These are phyloP conservation scores for Eragrostis tef DNA, from an alignment of 202 grass and related monocot genomes.

Conservation along the genomic window DNA sequence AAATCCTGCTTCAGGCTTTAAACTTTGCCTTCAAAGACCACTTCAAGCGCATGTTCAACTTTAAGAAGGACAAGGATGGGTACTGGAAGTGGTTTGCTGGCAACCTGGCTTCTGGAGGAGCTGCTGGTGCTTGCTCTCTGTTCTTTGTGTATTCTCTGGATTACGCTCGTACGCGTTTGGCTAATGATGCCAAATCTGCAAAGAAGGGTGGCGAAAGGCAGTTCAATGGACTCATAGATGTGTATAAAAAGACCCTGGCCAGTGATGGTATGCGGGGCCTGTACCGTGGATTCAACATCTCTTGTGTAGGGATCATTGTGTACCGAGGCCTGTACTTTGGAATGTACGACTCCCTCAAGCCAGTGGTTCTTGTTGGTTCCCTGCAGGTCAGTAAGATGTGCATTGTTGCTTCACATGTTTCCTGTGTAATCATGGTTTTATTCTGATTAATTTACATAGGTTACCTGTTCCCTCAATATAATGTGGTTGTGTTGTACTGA, in stretches of 20 bases:
- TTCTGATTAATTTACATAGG: background rate
- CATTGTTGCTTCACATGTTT: background rate
- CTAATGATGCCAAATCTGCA: conserved; percentile 66
- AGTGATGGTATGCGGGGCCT: conserved; percentile 62
- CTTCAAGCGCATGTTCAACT: conserved; percentile 84
- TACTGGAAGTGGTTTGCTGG: conserved; percentile 86
- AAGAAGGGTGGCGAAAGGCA: conserved; percentile 75
- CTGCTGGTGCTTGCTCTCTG: conserved; percentile 74
- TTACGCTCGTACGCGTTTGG: conserved; percentile 64
- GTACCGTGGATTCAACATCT: conserved; percentile 72
- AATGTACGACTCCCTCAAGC: conserved; percentile 75
- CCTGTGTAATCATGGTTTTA: background rate
- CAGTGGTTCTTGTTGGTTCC: conserved; percentile 58
- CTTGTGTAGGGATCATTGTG: conserved; percentile 76
- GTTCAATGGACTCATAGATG: conserved; percentile 73
- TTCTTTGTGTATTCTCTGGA: conserved; percentile 76
- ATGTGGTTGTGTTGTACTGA: background rate
- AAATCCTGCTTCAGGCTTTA: conserved; percentile 52
- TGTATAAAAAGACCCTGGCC: conserved; percentile 61
- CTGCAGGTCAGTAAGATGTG: conserved; percentile 54
- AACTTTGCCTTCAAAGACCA: conserved; percentile 81
- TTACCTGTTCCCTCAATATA: background rate
- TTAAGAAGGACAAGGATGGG: conserved; percentile 77
- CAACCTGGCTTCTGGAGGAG: conserved; percentile 72
- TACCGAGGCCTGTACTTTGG: conserved; percentile 74